Percentiles rank a stretch among this genome's conserved stretches.
phyloP scores from a whole-genome alignment of 345 rosid genomes.

The Psidium friedrichsthalianum region DNA sequence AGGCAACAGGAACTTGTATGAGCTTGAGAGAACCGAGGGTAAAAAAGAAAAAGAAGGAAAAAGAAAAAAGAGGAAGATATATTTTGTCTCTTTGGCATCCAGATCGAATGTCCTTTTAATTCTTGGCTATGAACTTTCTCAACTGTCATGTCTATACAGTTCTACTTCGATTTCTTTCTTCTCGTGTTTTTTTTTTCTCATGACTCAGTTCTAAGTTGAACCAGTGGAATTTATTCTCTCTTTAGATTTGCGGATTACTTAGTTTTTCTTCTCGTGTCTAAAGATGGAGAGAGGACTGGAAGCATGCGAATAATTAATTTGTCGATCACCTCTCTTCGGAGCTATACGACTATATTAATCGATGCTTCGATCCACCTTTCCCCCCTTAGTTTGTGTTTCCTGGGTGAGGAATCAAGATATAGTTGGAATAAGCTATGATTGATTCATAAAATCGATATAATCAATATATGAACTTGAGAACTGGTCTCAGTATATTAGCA shows the following conservation, averaged over 20 bases:
- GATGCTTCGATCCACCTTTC: not conserved
- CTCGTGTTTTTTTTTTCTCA: not conserved
- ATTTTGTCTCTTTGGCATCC: not conserved
- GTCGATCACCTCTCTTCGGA: not conserved
- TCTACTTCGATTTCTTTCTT: not conserved
- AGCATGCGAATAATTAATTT: not conserved
- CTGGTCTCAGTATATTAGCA: not conserved
- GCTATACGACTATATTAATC: not conserved
- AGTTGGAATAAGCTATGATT: not conserved
- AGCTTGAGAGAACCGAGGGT: not conserved
- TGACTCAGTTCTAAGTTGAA: not conserved
- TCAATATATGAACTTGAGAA: not conserved
- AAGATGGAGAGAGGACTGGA: not conserved
- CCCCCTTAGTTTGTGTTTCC: not conserved
- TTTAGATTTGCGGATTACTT: not conserved
- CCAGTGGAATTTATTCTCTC: not conserved
- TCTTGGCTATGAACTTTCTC: not conserved
- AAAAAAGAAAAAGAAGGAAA: not conserved
- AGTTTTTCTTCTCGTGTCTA: not conserved
- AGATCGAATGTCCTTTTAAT: not conserved
- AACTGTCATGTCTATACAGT: not conserved
- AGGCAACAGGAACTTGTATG: not conserved
- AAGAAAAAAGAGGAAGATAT: not conserved
- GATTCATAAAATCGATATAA: not conserved
- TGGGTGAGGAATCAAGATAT: not conserved